phyloP scores from a whole-genome alignment of 2,329 filamentous ascomycete genomes.

The Periconia digitata region DNA sequence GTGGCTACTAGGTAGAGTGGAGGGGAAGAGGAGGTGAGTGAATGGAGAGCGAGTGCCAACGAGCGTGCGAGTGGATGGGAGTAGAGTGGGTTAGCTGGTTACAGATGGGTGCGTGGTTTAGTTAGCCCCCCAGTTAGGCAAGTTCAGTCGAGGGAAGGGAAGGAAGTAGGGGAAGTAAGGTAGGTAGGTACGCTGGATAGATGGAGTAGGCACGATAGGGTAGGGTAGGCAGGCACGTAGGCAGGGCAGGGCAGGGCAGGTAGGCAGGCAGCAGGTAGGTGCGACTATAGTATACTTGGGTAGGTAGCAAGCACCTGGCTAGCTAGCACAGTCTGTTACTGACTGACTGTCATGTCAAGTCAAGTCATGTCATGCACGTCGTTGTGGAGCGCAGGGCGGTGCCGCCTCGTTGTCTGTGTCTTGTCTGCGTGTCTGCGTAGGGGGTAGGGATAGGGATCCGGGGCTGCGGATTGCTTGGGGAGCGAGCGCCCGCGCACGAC shows the following conservation, averaged over 20 bases:
- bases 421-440: too few species aligned
- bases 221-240: not conserved
- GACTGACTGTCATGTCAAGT: too few species aligned
- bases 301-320: too few species aligned
- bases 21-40: constrained; percentile 28
- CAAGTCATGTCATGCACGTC: not conserved
- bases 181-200: not conserved
- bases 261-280: too few species aligned
- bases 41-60: constrained; percentile 33
- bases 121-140: too few species aligned
- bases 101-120: too few species aligned
- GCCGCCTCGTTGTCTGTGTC: constrained; percentile 10
- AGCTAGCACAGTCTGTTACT: not conserved
- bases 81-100: too few species aligned
- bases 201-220: not conserved
- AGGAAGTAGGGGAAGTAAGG: not conserved
- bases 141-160: not conserved
- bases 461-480: constrained; percentile 35
- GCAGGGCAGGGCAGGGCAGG: not conserved
- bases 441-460: constrained; percentile 36
- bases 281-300: too few species aligned
- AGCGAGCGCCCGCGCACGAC: constrained; percentile 31
- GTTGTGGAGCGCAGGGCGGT: constrained; percentile 19
- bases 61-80: too few species aligned
- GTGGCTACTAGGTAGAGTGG: constrained; percentile 27